Evolutionary conservation across 192 early-diverging fungal species (phyloP).

Genomic region (Linderina pennispora): DNA sequence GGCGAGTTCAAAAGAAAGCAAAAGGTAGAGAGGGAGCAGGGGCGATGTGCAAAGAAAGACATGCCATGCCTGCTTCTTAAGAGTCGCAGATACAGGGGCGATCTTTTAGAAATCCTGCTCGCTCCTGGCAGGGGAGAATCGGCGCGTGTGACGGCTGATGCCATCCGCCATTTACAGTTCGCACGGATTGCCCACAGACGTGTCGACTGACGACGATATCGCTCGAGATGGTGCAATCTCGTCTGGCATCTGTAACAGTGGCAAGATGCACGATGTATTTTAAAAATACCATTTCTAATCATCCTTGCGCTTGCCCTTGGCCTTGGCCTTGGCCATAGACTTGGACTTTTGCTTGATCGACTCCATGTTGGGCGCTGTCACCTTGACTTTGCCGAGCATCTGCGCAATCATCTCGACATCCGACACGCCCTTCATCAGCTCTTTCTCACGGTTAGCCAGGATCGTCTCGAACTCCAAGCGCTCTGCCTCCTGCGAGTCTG

Average conservation of each 20-base stretch:
- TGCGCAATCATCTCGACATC: conserved; percentile 76
- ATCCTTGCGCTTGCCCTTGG: conserved; percentile 20
- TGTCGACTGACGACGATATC: not conserved
- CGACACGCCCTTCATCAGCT: conserved; percentile 75
- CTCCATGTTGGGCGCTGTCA: conserved; percentile 70
- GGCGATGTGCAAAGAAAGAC: not conserved
- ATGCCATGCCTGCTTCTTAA: not conserved
- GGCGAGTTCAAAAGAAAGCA: not conserved
- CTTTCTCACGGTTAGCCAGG: conserved; percentile 56
- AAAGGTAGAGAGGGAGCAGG: not conserved
- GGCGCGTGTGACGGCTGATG: conserved; percentile 22
- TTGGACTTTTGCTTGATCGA: conserved; percentile 53
- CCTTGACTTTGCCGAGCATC: conserved; percentile 86
- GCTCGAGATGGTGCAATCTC: not conserved
- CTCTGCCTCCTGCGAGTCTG: conserved; percentile 25
- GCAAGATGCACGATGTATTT: not conserved
- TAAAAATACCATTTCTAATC: not conserved
- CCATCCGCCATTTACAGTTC: too few species aligned
- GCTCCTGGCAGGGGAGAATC: not conserved
- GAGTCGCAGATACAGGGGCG: not conserved
- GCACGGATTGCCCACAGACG: too few species aligned
- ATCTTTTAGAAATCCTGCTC: too few species aligned
- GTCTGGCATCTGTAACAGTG: not conserved
- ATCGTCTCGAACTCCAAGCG: conserved; percentile 24
- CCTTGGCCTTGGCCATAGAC: conserved; percentile 21